These are phyloP conservation scores for Paraurostyla sp. DNA, from an alignment of 73 alveolate genomes.

Conservation along the genomic window DNA sequence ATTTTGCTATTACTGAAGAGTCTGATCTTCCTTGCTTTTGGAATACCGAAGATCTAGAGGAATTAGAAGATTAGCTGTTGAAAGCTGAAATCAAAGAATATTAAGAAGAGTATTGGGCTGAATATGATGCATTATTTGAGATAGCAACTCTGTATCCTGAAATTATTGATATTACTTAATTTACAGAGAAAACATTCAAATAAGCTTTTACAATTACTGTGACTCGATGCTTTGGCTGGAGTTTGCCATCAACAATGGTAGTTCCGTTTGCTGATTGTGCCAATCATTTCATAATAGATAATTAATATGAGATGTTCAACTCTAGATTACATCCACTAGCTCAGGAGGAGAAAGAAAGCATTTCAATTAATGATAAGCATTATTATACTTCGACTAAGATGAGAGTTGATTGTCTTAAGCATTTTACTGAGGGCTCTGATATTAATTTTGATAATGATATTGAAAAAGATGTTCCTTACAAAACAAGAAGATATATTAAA, in stretches of 20 bases:
- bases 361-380: no score
- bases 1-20: conserved; percentile 65
- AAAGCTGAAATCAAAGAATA: conserved; percentile 62
- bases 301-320: conserved; percentile 59
- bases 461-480: conserved; percentile 2
- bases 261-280: conserved; percentile 80
- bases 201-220: conserved; percentile 60
- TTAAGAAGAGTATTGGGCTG: conserved; percentile 62
- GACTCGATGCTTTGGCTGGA: conserved; percentile 76
- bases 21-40: conserved; percentile 64
- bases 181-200: conserved; percentile 45
- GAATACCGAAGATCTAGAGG: conserved; percentile 60
- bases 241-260: conserved; percentile 67
- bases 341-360: no score
- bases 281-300: conserved; percentile 71
- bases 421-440: conserved; percentile 24
- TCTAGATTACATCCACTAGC: conserved; percentile 33
- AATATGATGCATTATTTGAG: conserved; percentile 24
- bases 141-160: conserved; percentile 43
- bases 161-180: conserved; percentile 19
- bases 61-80: conserved; percentile 68
- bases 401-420: conserved; percentile 48
- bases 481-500: conserved; percentile 27
- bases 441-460: not conserved
- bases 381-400: conserved; percentile 51